phyloP scores from a whole-genome alignment of 352 stramenopile genomes.

The Phytophthora agathidicida region DNA sequence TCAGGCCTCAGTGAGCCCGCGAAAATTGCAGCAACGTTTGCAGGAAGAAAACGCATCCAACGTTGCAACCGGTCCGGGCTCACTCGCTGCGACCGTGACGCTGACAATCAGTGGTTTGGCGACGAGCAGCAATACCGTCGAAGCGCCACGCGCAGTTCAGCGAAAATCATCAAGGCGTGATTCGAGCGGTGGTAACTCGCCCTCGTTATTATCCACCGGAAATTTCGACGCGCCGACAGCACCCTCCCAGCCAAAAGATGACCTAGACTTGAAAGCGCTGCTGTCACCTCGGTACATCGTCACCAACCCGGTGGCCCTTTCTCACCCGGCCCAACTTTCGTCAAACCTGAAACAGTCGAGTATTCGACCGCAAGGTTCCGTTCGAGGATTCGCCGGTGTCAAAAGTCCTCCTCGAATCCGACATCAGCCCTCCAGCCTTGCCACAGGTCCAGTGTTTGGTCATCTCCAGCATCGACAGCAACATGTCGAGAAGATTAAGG shows the following conservation, averaged over 20 bases:
- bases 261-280: slow-evolving; percentile 29
- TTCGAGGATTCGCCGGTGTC: slow-evolving; percentile 8
- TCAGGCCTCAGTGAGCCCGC: slow-evolving; percentile 1
- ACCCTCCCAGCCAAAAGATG: slow-evolving; percentile 6
- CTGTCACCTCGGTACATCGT: slow-evolving; percentile 31
- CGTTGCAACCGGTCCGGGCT: not conserved
- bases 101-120: slow-evolving; percentile 26
- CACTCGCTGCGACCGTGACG: not conserved
- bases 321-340: slow-evolving; percentile 6
- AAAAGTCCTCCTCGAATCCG: slow-evolving; percentile 17
- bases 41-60: slow-evolving; percentile 12
- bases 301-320: slow-evolving; percentile 7
- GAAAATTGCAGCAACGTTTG: slow-evolving; percentile 7
- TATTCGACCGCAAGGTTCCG: slow-evolving; percentile 18
- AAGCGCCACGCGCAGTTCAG: slow-evolving; percentile 5
- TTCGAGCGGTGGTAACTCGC: not conserved
- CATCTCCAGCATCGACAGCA: slow-evolving; percentile 13
- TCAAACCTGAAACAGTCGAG: slow-evolving; percentile 25
- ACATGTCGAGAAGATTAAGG: too few relatives aligned
- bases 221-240: not conserved
- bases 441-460: slow-evolving; percentile 2
- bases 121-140: slow-evolving; percentile 1
- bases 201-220: not conserved
- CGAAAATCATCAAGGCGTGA: slow-evolving; percentile 8
- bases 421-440: slow-evolving; percentile 17